phyloP scores from a whole-genome alignment of 2,329 filamentous ascomycete genomes.

The Aureobasidium sp. region DNA sequence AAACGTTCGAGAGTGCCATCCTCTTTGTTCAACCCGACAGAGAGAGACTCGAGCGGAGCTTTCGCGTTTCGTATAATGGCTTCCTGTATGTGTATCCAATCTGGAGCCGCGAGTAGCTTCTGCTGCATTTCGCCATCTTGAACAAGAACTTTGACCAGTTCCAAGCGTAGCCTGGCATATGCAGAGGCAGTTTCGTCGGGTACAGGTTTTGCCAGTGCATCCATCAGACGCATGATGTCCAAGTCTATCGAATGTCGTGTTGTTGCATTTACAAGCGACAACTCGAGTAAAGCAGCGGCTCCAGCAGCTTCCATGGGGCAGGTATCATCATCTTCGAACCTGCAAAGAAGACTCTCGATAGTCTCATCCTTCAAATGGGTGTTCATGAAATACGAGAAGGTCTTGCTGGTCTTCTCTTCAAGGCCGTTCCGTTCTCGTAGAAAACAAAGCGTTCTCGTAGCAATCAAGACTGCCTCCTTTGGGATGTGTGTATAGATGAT shows the following conservation, averaged over 20 bases:
- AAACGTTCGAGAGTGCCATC: not conserved
- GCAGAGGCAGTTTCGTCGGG: not conserved
- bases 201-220: slow-evolving; percentile 9
- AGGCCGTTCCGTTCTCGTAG: not conserved
- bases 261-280: not conserved
- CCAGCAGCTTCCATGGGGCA: not conserved
- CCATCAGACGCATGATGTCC: slow-evolving; percentile 4
- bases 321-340: slow-evolving; percentile 2
- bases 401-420: slow-evolving; percentile 14
- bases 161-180: slow-evolving; percentile 4
- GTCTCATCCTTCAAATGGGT: slow-evolving; percentile 15
- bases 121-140: not conserved
- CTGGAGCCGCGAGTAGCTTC: slow-evolving; percentile 1
- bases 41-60: not conserved
- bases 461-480: not conserved
- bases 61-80: slow-evolving; percentile 5
- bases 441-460: slow-evolving; percentile 1
- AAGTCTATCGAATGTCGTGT: not conserved
- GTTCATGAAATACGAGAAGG: slow-evolving; percentile 14
- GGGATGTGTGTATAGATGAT: slow-evolving; percentile 10
- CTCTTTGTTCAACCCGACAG: not conserved
- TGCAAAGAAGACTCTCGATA: slow-evolving; percentile 11
- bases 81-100: slow-evolving; percentile 12
- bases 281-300: not conserved
- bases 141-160: not conserved